Evolutionary conservation across 2,329 filamentous ascomycete genomes (phyloP).

Genomic region (Phyllosticta citribraziliensis): DNA sequence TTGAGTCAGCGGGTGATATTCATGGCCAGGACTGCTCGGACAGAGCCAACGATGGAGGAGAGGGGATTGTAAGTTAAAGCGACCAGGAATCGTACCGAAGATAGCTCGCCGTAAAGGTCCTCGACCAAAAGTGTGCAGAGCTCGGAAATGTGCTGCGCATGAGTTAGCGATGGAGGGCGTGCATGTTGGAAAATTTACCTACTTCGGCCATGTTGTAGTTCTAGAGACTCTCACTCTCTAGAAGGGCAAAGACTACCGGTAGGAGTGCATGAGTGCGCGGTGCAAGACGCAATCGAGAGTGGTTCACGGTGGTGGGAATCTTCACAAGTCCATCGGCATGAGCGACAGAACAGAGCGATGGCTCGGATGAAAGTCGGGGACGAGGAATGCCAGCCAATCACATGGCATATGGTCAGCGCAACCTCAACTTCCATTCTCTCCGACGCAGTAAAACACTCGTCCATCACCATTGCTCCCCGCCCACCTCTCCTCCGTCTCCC

Average conservation of each 20-base stretch:
- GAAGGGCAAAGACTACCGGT: slow-evolving; percentile 7
- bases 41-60: neutral
- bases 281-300: neutral
- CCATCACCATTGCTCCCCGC: slow-evolving; percentile 35
- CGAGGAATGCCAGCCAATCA: slow-evolving; percentile 6
- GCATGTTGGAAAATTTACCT: neutral
- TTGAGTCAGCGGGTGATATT: neutral
- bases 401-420: slow-evolving; percentile 2
- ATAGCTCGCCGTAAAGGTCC: slow-evolving; percentile 83
- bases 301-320: neutral
- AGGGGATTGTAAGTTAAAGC: neutral
- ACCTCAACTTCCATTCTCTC: slow-evolving; percentile 12
- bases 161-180: slow-evolving; percentile 1
- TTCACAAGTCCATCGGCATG: neutral
- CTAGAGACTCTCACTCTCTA: slow-evolving; percentile 12
- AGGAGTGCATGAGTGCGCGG: slow-evolving; percentile 5
- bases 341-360: neutral
- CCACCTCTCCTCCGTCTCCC: slow-evolving; percentile 37
- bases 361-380: neutral
- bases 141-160: slow-evolving; percentile 66
- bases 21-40: neutral
- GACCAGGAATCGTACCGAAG: slow-evolving; percentile 56
- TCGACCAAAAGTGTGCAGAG: slow-evolving; percentile 83
- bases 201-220: slow-evolving; percentile 9
- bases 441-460: slow-evolving; percentile 28